These are phyloP conservation scores for Calophaca sinica DNA, from an alignment of 306 rosid species.

Conservation along the genomic window DNA sequence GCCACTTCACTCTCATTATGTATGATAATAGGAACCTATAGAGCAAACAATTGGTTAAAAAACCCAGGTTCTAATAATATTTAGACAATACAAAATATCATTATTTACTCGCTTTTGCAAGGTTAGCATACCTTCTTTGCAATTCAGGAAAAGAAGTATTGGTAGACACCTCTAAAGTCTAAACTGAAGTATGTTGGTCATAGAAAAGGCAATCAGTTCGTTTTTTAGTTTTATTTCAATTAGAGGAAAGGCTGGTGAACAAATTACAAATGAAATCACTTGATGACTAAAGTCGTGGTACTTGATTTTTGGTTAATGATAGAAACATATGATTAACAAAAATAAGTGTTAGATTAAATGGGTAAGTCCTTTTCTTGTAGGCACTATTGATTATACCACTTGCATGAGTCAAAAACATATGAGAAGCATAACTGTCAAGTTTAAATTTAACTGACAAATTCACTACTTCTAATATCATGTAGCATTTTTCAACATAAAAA, in stretches of 20 bases:
- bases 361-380: constrained; percentile 6
- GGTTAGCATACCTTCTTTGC: not conserved
- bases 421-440: constrained; percentile 14
- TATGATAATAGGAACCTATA: constrained; percentile 79
- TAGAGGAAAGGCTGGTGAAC: not conserved
- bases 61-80: constrained; percentile 7
- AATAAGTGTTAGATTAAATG: constrained; percentile 11
- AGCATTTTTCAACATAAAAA: constrained; percentile 6
- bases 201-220: constrained; percentile 5
- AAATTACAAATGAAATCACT: constrained; percentile 1
- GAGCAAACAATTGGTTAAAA: constrained; percentile 40
- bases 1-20: constrained; percentile 87
- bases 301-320: constrained; percentile 13
- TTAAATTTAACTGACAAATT: constrained; percentile 1
- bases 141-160: not conserved
- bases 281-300: not conserved
- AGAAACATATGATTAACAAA: constrained; percentile 13
- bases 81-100: not conserved
- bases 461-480: not conserved
- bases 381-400: constrained; percentile 5
- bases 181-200: not conserved
- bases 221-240: not conserved
- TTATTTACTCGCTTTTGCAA: not conserved
- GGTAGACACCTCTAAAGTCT: not conserved
- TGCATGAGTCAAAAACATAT: not conserved